Evolutionary conservation across 306 rosid species (phyloP).

Genomic region (Lithocarpus polystachyus): DNA sequence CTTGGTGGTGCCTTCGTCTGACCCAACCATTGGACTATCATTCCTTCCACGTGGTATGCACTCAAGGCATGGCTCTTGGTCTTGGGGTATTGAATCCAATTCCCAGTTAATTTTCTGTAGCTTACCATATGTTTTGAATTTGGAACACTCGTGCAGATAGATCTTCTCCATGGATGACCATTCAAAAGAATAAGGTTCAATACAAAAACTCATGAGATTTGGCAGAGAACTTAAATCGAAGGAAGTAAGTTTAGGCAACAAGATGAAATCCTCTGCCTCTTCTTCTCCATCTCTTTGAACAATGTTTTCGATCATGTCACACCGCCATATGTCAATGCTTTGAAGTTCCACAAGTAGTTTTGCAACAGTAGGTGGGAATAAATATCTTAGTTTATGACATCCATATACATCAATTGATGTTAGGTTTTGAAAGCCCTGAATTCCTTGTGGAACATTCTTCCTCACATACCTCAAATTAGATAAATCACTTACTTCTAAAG

Average conservation of each 20-base stretch:
- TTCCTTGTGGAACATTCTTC: background rate
- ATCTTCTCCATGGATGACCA: too few species aligned
- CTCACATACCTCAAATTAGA: background rate
- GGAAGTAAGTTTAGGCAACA: background rate
- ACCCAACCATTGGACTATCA: too few species aligned
- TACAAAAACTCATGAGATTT: background rate
- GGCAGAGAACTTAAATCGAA: fast-evolving
- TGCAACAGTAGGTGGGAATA: too few species aligned
- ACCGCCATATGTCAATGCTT: fast-evolving
- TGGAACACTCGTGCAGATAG: fast-evolving
- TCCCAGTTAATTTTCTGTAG: too few species aligned
- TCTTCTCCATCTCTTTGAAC: background rate
- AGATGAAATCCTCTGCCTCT: background rate
- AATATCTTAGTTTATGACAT: background rate
- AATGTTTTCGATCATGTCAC: background rate
- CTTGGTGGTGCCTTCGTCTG: too few species aligned
- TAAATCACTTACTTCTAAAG: too few species aligned
- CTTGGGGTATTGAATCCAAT: too few species aligned
- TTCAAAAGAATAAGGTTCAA: background rate
- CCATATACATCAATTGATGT: too few species aligned
- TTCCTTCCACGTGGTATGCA: too few species aligned
- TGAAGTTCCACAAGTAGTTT: background rate
- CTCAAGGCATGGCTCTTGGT: too few species aligned
- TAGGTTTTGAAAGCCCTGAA: background rate
- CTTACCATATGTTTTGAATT: too few species aligned